Percentiles rank a stretch among this genome's conserved stretches.
Conservation (phyloP, 2,329 filamentous ascomycete species). For the Colletotrichum sp. region DNA sequence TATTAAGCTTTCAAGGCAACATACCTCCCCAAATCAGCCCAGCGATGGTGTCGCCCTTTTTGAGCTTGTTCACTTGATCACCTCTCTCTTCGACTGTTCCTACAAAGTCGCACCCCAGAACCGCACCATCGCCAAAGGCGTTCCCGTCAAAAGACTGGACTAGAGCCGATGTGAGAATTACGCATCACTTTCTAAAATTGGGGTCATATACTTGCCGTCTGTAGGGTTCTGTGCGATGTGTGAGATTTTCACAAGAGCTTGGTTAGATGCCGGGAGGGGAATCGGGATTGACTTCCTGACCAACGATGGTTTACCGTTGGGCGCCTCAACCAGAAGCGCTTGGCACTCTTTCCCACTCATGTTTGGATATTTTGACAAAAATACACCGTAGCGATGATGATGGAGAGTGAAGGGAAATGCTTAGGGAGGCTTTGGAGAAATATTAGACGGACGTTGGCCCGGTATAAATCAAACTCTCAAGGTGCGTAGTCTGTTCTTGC, state of each 20-base stretch:
- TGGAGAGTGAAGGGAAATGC: neutral
- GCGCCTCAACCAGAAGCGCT: slow-evolving; percentile 6
- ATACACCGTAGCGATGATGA: neutral
- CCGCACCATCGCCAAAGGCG: slow-evolving; percentile 39
- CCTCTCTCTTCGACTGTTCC: slow-evolving; percentile 39
- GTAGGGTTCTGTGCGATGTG: slow-evolving; percentile 31
- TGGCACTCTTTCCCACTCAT: neutral
- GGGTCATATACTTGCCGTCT: slow-evolving; percentile 18
- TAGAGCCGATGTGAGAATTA: neutral
- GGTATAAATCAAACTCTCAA: neutral
- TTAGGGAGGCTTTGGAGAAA: neutral
- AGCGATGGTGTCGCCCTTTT: slow-evolving; percentile 26
- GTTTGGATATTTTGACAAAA: neutral
- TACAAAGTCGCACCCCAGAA: slow-evolving; percentile 41
- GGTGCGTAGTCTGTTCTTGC: neutral
- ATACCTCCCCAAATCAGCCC: slow-evolving; percentile 33
- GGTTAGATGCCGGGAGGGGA: slow-evolving; percentile 14
- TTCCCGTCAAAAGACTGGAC: slow-evolving; percentile 39
- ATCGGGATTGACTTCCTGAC: neutral
- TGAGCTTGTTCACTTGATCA: slow-evolving; percentile 13
- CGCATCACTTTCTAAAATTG: no score
- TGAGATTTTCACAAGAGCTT: slow-evolving; percentile 28
- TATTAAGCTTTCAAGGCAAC: neutral
- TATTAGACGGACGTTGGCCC: neutral
- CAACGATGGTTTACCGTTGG: neutral